Base-by-base conservation (phyloP, 2,329 filamentous ascomycete genomes). In the Penicillium italicum region DNA sequence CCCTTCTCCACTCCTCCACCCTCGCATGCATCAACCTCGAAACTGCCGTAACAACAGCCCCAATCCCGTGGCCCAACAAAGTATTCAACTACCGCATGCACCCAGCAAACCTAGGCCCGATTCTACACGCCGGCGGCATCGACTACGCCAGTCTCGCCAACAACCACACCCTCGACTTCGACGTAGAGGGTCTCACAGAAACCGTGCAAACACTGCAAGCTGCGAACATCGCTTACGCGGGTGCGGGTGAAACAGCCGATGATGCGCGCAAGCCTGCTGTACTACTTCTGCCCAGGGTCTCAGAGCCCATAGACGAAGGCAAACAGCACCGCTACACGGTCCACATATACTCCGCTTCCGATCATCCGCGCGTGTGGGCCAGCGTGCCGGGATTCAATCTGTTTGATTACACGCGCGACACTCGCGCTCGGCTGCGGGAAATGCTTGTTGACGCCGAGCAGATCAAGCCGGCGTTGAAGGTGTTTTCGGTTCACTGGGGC, bases 11-110 rank as follows among this genome's bases (percentile, higher is more conserved):
- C 11, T 42, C 55, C 4, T 66, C 69, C 1, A 66, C 74, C 43
- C 62, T 76, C 16, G 71, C 66, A 40, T 60, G 76, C 36, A 72
- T 74, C 59, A 76, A 76, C 48, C 71, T 76, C 49, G 74, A 76
- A 59, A 76, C 73, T 2, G 57, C 74, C 12, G 67, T 62, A 8
- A 76, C 74, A 11, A 73, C 68, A 4, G 59, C 65, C 31, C 26
- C 42, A 9, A 56, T 52, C 1, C 66, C 64, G 34, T 76, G 74
- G 73, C 73, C 74, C 2, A 50, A 69, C 51, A 76, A 76, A 41
- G 62, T 64, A 2, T 76, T 74, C 65, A 76, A 75, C 46, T 76
- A 75, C 53, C 70, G 72, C 50, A 74, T 72, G 66, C 73, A 76
- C 49, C 72, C 74, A 0, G 67, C 63, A n/a, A 75, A 76, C 41